Evolutionary conservation across 2,329 filamentous ascomycete genomes (phyloP).

Genomic region (Ophiostoma triangulosporum): DNA sequence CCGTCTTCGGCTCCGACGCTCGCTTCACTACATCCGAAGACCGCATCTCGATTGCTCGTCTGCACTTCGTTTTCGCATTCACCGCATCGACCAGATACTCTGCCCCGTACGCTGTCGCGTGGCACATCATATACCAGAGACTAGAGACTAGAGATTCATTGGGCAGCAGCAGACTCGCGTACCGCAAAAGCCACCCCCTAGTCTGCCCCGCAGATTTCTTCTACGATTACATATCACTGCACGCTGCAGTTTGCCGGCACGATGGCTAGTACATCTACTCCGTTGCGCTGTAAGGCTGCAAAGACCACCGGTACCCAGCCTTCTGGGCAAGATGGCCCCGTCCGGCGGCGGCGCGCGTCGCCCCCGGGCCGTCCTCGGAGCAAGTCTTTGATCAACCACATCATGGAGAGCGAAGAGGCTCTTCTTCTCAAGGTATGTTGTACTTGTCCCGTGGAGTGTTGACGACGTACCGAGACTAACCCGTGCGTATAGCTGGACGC

Average conservation of each 20-base stretch:
- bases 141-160: background rate
- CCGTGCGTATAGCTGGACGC: constrained; percentile 46
- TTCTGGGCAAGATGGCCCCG: constrained; percentile 17
- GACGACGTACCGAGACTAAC: background rate
- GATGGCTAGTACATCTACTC: constrained; percentile 13
- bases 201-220: background rate
- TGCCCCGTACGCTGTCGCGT: background rate
- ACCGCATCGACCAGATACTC: background rate
- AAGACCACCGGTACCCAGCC: constrained; percentile 29
- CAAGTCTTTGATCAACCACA: constrained; percentile 44
- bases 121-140: background rate
- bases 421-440: constrained; percentile 40
- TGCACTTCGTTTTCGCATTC: background rate
- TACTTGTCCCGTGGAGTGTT: background rate
- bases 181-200: background rate
- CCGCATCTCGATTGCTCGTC: background rate
- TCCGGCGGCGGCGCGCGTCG: constrained; percentile 37
- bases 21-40: background rate
- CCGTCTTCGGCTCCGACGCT: background rate
- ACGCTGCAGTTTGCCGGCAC: constrained; percentile 12
- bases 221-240: background rate
- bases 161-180: background rate
- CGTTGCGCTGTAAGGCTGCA: constrained; percentile 17
- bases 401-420: constrained; percentile 50
- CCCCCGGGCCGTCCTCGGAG: constrained; percentile 40